These are phyloP conservation scores for Carallia brachiata DNA, from an alignment of 345 rosid genomes.

Conservation along the genomic window DNA sequence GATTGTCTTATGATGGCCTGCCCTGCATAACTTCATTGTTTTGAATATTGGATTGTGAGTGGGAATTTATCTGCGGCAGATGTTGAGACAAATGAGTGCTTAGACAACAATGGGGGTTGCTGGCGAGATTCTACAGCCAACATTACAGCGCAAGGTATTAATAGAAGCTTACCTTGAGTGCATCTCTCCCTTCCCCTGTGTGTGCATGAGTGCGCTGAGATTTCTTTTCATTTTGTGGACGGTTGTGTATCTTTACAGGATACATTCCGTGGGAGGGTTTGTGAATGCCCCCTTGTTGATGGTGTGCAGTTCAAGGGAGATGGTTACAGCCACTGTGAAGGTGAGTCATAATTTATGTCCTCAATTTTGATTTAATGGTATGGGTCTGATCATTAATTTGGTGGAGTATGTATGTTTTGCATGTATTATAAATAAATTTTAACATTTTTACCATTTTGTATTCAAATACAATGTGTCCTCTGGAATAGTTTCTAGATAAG, in stretches of 20 bases:
- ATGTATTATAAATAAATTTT: no score
- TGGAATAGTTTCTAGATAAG: neutral
- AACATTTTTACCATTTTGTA: no score
- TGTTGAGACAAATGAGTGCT: slow-evolving; percentile 93
- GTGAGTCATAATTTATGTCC: slow-evolving; percentile 34
- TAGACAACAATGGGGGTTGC: slow-evolving; percentile 91
- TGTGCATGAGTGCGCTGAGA: neutral
- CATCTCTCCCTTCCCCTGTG: neutral
- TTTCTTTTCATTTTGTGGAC: neutral
- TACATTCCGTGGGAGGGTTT: slow-evolving; percentile 94
- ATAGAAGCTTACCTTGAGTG: slow-evolving; percentile 4
- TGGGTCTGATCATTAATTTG: neutral
- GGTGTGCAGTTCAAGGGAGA: slow-evolving; percentile 96
- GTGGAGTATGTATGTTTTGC: neutral
- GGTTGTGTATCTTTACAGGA: slow-evolving; percentile 46
- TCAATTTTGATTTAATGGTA: neutral
- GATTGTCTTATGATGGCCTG: neutral
- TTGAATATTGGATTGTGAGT: slow-evolving; percentile 10
- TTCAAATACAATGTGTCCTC: neutral
- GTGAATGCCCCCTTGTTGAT: slow-evolving; percentile 88
- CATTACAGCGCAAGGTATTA: slow-evolving; percentile 89
- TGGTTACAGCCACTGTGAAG: slow-evolving; percentile 93
- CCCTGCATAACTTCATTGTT: neutral
- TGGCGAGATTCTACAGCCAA: slow-evolving; percentile 84
- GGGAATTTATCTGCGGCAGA: slow-evolving; percentile 42